Base-by-base conservation (phyloP, 805 yeast genomes). In the Hagleromyces aurorensis region DNA sequence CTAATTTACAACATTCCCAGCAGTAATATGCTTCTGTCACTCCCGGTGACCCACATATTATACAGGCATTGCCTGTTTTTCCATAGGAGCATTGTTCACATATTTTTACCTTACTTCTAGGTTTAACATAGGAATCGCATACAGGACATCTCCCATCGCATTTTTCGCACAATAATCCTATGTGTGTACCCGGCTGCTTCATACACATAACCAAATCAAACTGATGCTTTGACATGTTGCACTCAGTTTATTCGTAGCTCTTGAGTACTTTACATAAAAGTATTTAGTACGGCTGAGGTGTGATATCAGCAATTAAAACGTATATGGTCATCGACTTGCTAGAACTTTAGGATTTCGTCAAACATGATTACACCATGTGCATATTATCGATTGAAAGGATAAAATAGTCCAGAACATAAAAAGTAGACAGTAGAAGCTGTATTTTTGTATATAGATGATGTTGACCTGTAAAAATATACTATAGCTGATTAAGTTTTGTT, bases 91-190 rank as follows among this genome's bases (percentile, higher is more conserved):
- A 87, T 38, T 78, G 89, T 36, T 80, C 87, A 54, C 97, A 87
- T 13, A 85, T 68, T 34, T 80, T 64, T 2, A 75, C 96, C 34
- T 64, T 55, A 11, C 70, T 64, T 6, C 71, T 68, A 1, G 91
- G 85, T 38, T 77, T 72, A 5, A 84, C 94, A 42, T 68, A 71
- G 1, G 94, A 80, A 49, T 86, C 96, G 55, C 97, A 87, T 3
- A 75, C 65, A 3, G 96, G 96, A 48, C 97, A 87, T 41, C 75
- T 69, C 1, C 96, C 96, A 50, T 87, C 96, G 53, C 97, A 87
- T 52, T 70, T 81, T 18, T 72, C 75, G 47, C 97, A 87, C 3
- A 87, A 62, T 29, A 66, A 60, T 1, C 94, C 97, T 4, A 71
- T 52, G 11, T 62, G 57, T 0, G 75, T 69, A 1, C 96, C 96